These are phyloP conservation scores for Madurella fahalii DNA, from an alignment of 2,329 filamentous ascomycete species.

Conservation along the genomic window DNA sequence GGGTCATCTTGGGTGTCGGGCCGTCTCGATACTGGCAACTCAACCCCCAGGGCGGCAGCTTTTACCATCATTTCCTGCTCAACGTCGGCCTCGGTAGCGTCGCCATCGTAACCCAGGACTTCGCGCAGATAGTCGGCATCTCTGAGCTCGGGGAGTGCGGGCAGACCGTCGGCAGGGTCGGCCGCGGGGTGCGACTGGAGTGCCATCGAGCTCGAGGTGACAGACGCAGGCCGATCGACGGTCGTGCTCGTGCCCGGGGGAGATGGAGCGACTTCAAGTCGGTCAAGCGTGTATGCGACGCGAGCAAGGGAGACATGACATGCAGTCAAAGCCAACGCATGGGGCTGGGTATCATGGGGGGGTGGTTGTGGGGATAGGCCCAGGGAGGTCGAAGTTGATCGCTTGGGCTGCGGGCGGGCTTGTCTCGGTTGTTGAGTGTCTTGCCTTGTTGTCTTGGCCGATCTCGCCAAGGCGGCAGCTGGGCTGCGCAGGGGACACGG, in stretches of 20 bases:
- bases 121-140: conserved; percentile 38
- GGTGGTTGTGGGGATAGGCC: not conserved
- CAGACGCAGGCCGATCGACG: not conserved
- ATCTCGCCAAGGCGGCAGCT: conserved; percentile 19
- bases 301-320: conserved; percentile 10
- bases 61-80: conserved; percentile 35
- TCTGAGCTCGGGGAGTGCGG: conserved; percentile 34
- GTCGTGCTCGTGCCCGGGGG: not conserved
- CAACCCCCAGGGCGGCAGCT: conserved; percentile 36
- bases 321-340: conserved; percentile 2
- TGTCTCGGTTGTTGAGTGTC: no score
- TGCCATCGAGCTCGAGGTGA: conserved; percentile 22
- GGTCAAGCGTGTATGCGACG: conserved; percentile 3
- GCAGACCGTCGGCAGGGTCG: conserved; percentile 11
- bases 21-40: conserved; percentile 25
- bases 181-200: conserved; percentile 17
- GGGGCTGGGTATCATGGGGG: conserved; percentile 1
- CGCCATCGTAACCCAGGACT: conserved; percentile 36
- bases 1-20: conserved; percentile 32
- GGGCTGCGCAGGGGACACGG: conserved; percentile 5
- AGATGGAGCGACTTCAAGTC: conserved; percentile 1
- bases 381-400: not conserved
- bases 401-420: not conserved
- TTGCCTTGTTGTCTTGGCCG: conserved; percentile 10
- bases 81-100: conserved; percentile 37